Percentiles rank a stretch among this genome's conserved stretches.
Evolutionary conservation across 2,329 filamentous ascomycete species (phyloP).

Genomic region (Verticillium tricorpus): DNA sequence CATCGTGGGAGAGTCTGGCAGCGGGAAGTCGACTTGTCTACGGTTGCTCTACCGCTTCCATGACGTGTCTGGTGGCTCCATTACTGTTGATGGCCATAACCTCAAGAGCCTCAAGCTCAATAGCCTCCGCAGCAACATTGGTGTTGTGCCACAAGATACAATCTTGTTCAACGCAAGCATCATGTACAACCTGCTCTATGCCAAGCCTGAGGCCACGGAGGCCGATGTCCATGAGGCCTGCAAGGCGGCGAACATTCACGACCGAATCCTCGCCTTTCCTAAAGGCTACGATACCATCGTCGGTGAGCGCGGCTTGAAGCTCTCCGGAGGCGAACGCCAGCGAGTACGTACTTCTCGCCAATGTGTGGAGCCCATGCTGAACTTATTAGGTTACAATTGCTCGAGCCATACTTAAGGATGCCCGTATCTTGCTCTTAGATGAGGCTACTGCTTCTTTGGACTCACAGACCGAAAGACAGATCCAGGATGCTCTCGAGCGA

Average conservation of each 20-base stretch:
- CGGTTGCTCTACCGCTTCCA: slow-evolving; percentile 49
- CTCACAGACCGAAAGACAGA: slow-evolving; percentile 54
- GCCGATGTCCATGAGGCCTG: slow-evolving; percentile 47
- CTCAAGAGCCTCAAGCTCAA: slow-evolving; percentile 34
- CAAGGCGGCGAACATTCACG: slow-evolving; percentile 49
- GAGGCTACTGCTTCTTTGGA: slow-evolving; percentile 69
- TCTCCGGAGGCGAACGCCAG: slow-evolving; percentile 59
- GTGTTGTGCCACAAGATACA: slow-evolving; percentile 40
- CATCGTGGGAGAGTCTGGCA: slow-evolving; percentile 40
- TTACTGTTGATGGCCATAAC: slow-evolving; percentile 41
- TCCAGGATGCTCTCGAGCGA: slow-evolving; percentile 47
- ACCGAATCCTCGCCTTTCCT: slow-evolving; percentile 47
- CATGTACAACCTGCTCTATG: slow-evolving; percentile 52
- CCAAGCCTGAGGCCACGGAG: slow-evolving; percentile 41
- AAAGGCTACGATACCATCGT: slow-evolving; percentile 50
- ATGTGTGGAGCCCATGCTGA: neutral
- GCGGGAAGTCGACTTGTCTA: slow-evolving; percentile 43
- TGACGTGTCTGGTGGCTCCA: slow-evolving; percentile 38
- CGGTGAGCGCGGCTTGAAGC: slow-evolving; percentile 45
- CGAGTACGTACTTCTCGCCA: slow-evolving; percentile 29
- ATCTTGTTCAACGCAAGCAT: slow-evolving; percentile 49
- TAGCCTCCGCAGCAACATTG: slow-evolving; percentile 35
- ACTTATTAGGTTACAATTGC: slow-evolving; percentile 45
- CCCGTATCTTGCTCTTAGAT: slow-evolving; percentile 66
- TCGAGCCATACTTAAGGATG: slow-evolving; percentile 63